Conservation (phyloP, 768 basidiomycete species). For the Mycena olivaceomarginata region DNA sequence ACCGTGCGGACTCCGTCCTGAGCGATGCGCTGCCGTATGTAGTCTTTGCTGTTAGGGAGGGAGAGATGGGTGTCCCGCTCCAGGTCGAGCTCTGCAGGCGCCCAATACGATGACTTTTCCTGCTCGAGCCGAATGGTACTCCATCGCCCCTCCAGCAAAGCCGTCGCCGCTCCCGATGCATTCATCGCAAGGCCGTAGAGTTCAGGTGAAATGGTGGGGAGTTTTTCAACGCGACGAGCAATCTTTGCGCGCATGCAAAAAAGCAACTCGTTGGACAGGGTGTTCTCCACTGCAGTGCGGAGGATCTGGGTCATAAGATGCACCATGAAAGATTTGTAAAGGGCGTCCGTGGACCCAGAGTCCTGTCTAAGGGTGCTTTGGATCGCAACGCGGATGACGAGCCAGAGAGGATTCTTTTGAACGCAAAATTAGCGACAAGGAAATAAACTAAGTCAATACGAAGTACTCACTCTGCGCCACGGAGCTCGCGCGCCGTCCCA, state of each 20-base stretch:
- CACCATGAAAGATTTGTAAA: slow-evolving; percentile 70
- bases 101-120: slow-evolving; percentile 48
- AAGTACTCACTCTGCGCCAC: slow-evolving; percentile 62
- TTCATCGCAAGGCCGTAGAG: slow-evolving; percentile 42
- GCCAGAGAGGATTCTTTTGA: slow-evolving; percentile 64
- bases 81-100: slow-evolving; percentile 50
- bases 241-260: slow-evolving; percentile 61
- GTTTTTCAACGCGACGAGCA: slow-evolving; percentile 59
- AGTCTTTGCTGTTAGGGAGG: slow-evolving; percentile 51
- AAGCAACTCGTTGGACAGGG: slow-evolving; percentile 58
- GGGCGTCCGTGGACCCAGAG: slow-evolving; percentile 27
- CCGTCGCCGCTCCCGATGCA: slow-evolving; percentile 43
- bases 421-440: slow-evolving; percentile 6
- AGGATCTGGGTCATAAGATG: slow-evolving; percentile 59
- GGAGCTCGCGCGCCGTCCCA: slow-evolving; percentile 60
- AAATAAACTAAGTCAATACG: not conserved
- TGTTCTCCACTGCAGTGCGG: slow-evolving; percentile 40
- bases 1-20: slow-evolving; percentile 35
- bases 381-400: slow-evolving; percentile 66
- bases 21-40: slow-evolving; percentile 47
- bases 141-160: slow-evolving; percentile 59
- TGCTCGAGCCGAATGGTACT: slow-evolving; percentile 49
- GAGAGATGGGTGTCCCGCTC: slow-evolving; percentile 56
- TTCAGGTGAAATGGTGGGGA: slow-evolving; percentile 50
- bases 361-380: slow-evolving; percentile 57